A percentile compares a stretch with the other conserved stretches of the same genome.
phyloP scores from a whole-genome alignment of 2,329 filamentous ascomycete genomes.

The Monosporascus sp. region DNA sequence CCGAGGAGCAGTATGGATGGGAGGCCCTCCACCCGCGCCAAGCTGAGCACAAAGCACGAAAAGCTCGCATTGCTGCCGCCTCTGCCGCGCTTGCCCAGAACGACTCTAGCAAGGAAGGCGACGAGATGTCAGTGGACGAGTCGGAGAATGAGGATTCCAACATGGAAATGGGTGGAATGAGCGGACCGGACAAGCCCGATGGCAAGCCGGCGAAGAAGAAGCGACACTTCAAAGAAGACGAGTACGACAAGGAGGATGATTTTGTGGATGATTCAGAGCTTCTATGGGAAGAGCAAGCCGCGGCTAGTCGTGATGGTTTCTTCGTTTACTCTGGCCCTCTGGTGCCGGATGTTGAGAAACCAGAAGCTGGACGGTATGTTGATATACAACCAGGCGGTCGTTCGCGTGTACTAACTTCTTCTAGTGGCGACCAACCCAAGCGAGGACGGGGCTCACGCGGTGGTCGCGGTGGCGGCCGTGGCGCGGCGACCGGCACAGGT shows the following conservation, averaged over 20 bases:
- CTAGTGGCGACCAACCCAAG: constrained; percentile 68
- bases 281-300: constrained; percentile 91
- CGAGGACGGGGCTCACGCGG: constrained; percentile 52
- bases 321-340: constrained; percentile 96
- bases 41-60: constrained; percentile 81
- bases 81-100: constrained; percentile 79
- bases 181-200: constrained; percentile 55
- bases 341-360: constrained; percentile 80
- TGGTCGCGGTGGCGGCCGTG: constrained; percentile 29
- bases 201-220: constrained; percentile 70
- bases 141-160: constrained; percentile 77
- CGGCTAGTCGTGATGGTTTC: constrained; percentile 91
- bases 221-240: constrained; percentile 73
- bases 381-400: neutral
- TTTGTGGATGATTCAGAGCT: constrained; percentile 93
- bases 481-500: constrained; percentile 1
- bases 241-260: constrained; percentile 78
- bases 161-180: constrained; percentile 74
- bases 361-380: constrained; percentile 46
- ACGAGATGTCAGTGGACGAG: constrained; percentile 79
- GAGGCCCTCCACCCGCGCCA: constrained; percentile 88
- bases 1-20: constrained; percentile 91
- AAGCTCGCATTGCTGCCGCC: constrained; percentile 82
- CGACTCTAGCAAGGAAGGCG: constrained; percentile 63
- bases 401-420: constrained; percentile 29